A percentile compares a stretch with the other conserved stretches of the same genome.
phyloP scores from a whole-genome alignment of 2,329 filamentous ascomycete genomes.

The Dactylellina leptospora region DNA sequence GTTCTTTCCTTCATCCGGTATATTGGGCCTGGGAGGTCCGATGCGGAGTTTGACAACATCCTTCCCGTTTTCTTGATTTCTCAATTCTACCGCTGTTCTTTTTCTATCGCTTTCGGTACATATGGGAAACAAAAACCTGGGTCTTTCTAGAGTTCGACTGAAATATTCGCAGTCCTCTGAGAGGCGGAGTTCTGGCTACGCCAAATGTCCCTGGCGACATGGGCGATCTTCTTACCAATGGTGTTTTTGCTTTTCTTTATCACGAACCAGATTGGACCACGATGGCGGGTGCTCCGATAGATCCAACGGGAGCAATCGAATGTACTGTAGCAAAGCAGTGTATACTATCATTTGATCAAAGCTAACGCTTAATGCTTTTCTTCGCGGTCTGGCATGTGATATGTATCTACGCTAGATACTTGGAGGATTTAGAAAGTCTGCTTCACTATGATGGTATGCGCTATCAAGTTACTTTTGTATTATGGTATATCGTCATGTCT shows the following conservation, averaged over 20 bases:
- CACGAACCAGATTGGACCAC: conserved; percentile 25
- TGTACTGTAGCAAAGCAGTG: conserved; percentile 22
- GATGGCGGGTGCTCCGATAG: not conserved
- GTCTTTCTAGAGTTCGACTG: not conserved
- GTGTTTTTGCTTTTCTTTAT: conserved; percentile 28
- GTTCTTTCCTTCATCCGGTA: not conserved
- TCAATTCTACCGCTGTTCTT: too few species aligned
- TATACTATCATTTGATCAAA: conserved; percentile 10
- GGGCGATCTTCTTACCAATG: conserved; percentile 26
- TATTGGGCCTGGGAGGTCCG: not conserved
- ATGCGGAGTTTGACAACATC: not conserved
- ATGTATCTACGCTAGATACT: not conserved
- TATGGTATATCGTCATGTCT: too few species aligned
- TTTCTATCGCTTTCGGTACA: not conserved
- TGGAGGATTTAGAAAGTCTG: too few species aligned
- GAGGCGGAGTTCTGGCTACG: conserved; percentile 19
- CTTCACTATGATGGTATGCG: too few species aligned
- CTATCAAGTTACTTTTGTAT: too few species aligned
- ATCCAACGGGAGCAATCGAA: not conserved
- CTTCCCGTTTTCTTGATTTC: too few species aligned
- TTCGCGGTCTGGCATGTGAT: too few species aligned
- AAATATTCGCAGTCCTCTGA: conserved; percentile 6
- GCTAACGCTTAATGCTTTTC: not conserved
- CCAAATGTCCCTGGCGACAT: not conserved
- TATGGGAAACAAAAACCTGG: not conserved